Base-by-base conservation (phyloP, 2,329 filamentous ascomycete species). In the Pseudophaeomoniella oleicola region DNA sequence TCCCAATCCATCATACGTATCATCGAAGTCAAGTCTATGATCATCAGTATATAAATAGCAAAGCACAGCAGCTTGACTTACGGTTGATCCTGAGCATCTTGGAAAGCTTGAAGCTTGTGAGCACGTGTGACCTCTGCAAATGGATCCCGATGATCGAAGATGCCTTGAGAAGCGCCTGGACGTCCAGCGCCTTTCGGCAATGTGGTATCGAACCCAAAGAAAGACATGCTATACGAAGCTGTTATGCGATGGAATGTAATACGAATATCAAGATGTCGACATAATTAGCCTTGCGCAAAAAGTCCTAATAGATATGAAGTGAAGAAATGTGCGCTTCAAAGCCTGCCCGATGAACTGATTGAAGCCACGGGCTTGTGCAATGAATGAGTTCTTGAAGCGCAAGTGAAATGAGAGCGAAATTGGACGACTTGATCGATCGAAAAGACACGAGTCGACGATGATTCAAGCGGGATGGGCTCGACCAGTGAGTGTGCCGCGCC, bases 1-100 rank as follows among this genome's bases (percentile, higher is more conserved):
- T 39, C 86, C 90, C 30, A 98, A 68, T 13, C 88, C 88, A 58
- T 98, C 90, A 55, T 96, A 96, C 27, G 88, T 96, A 54, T 98
- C 86, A 50, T 98, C 90, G 49, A 96, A 98, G 50, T 96, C 82
- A 50, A 82, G 72, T 38, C 76, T 81, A 48, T 3, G 66, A 36
- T 40, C 10, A 34, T 40, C 36, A 46, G 42, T 17, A 31, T 19
- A 32, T n/a, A n/a, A n/a, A n/a, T n/a, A n/a, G n/a, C n/a, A n/a
- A n/a, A n/a, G n/a, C n/a, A n/a, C n/a, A n/a, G n/a, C n/a, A 72
- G 46, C 67, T 66, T 36, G 60, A 59, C 67, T 55, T 64, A 75
- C 66, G 62, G 67, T 53, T 78, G 71, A 47, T 78, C 74, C 40
- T 79, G 71, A 41, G 71, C 68, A 35, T 66, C 57, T 34, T 55